phyloP scores from a whole-genome alignment of 441 rosid species.

The Adansonia madagascariensis region DNA sequence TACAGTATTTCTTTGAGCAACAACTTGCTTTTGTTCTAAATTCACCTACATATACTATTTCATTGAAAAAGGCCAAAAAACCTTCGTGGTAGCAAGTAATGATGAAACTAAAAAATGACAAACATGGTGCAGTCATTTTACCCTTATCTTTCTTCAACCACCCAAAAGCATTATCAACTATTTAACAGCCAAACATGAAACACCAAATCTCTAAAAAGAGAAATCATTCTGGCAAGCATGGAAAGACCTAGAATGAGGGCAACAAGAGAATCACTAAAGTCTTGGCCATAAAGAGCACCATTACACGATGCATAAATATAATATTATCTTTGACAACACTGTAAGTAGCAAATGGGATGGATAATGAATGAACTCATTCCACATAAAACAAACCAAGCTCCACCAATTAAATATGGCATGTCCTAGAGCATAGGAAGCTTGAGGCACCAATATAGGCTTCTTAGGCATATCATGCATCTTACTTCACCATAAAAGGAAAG shows the following conservation, averaged over 20 bases:
- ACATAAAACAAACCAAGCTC: conserved; percentile 4
- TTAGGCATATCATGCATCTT: conserved; percentile 14
- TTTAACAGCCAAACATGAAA: neutral
- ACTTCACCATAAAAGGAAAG: conserved; percentile 10
- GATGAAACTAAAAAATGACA: neutral
- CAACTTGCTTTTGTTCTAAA: neutral
- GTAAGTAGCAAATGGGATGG: conserved; percentile 9
- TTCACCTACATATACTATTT: neutral
- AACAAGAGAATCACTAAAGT: neutral
- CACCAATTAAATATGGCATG: neutral
- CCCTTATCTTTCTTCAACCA: neutral
- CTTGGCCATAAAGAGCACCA: neutral
- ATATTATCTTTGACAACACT: neutral
- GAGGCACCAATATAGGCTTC: conserved; percentile 17
- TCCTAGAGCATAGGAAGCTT: neutral
- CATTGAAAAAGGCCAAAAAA: conserved; percentile 1
- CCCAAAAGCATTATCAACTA: neutral
- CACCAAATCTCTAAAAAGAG: neutral
- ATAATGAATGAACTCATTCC: conserved; percentile 4
- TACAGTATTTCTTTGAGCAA: conserved; percentile 12
- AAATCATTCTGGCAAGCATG: neutral
- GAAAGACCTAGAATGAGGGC: neutral
- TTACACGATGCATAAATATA: neutral
- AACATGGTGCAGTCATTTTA: neutral
- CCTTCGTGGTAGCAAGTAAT: neutral